Conservation (phyloP, 495 filamentous ascomycete genomes). For the Penicillium lagena region DNA sequence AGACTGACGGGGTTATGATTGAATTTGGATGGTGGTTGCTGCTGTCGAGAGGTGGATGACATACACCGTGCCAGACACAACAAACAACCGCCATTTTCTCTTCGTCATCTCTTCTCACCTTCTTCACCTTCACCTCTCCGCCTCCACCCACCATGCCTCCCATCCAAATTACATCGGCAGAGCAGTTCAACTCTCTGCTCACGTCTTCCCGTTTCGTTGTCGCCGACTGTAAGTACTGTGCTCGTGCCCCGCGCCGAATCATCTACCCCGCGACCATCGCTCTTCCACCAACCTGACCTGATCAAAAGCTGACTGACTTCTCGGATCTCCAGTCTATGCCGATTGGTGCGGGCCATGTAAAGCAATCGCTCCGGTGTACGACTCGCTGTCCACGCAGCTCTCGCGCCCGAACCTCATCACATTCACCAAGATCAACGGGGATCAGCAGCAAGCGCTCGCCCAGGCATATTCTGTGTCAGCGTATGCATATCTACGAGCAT, state of each 20-base stretch:
- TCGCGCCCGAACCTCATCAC: constrained; percentile 67
- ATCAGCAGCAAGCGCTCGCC: constrained; percentile 67
- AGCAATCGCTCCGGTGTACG: constrained; percentile 75
- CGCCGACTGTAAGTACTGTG: constrained; percentile 66
- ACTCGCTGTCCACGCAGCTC: constrained; percentile 65
- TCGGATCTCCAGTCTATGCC: constrained; percentile 62
- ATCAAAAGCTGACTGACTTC: too few relatives aligned
- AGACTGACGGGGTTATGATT: neutral
- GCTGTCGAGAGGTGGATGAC: constrained; percentile 23
- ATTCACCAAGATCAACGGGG: constrained; percentile 83
- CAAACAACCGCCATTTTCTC: constrained; percentile 10
- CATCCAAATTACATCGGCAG: constrained; percentile 62
- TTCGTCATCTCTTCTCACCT: constrained; percentile 8
- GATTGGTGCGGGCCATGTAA: constrained; percentile 85
- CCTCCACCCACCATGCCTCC: constrained; percentile 35
- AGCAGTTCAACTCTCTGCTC: constrained; percentile 65
- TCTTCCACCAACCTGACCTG: neutral
- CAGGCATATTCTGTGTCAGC: constrained; percentile 64
- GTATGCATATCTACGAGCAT: constrained; percentile 31
- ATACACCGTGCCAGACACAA: constrained; percentile 22
- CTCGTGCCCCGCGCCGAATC: constrained; percentile 4
- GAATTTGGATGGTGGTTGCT: neutral
- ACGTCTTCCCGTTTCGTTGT: constrained; percentile 67
- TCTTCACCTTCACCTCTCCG: constrained; percentile 5
- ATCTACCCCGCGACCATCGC: constrained; percentile 4